Percentiles rank a stretch among this genome's conserved stretches.
Evolutionary conservation across 1,284 basidiomycete species (phyloP).

Genomic region (Ustilago xerochloae): DNA sequence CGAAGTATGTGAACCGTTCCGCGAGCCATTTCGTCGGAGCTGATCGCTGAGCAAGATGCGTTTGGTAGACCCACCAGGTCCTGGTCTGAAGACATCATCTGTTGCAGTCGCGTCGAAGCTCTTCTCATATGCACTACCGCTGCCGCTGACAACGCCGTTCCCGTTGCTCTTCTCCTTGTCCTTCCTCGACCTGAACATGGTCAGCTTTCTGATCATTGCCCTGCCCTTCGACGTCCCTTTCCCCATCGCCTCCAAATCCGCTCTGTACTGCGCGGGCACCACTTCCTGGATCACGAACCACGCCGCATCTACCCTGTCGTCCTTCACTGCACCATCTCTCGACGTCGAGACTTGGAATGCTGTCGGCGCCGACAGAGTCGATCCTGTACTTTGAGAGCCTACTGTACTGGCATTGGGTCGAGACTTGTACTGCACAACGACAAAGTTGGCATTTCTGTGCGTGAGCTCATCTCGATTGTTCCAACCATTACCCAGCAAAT

Average conservation of each 20-base stretch:
- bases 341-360: conserved; percentile 23
- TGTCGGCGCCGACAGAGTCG: conserved; percentile 29
- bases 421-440: conserved; percentile 63
- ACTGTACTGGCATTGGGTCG: conserved; percentile 48
- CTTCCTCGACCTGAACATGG: conserved; percentile 52
- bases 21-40: conserved; percentile 21
- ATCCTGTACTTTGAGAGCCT: conserved; percentile 33
- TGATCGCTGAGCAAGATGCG: conserved; percentile 48
- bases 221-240: conserved; percentile 40
- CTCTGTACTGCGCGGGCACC: conserved; percentile 63
- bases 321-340: conserved; percentile 26
- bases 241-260: conserved; percentile 52
- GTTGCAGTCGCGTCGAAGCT: not conserved
- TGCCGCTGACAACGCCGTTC: too few relatives aligned
- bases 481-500: conserved; percentile 64
- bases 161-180: conserved; percentile 28
- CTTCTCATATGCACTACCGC: conserved; percentile 1
- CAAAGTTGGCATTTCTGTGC: conserved; percentile 65
- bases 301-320: conserved; percentile 56
- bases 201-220: conserved; percentile 65
- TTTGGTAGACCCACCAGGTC: conserved; percentile 53
- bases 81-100: conserved; percentile 53
- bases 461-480: conserved; percentile 66
- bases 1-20: conserved; percentile 17
- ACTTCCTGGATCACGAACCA: conserved; percentile 66